phyloP scores from a whole-genome alignment of 2,329 filamentous ascomycete species.

The Drechslerella stenobrocha region DNA sequence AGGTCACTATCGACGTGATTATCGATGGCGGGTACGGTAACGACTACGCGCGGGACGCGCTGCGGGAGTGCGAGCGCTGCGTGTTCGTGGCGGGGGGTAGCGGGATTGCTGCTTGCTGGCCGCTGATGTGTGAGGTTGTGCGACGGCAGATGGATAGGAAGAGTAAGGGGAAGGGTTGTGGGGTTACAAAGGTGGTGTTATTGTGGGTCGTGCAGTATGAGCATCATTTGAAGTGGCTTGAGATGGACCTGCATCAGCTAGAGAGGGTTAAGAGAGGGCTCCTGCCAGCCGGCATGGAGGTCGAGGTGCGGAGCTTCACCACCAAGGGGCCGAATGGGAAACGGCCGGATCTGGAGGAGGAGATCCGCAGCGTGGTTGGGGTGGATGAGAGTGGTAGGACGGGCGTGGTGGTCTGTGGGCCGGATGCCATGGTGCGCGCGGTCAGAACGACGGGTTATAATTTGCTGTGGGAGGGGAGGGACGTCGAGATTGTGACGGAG shows the following conservation, averaged over 20 bases:
- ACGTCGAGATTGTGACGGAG: conserved; percentile 64
- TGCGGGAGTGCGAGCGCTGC: conserved; percentile 60
- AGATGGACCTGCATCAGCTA: conserved; percentile 60
- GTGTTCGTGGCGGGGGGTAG: conserved; percentile 67
- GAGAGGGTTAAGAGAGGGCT: conserved; percentile 50
- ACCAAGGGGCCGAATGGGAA: conserved; percentile 61
- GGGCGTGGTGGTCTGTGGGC: conserved; percentile 65
- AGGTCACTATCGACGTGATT: conserved; percentile 57
- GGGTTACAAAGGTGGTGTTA: conserved; percentile 58
- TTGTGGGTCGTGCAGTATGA: conserved; percentile 65
- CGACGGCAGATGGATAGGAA: conserved; percentile 49
- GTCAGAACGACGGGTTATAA: conserved; percentile 65
- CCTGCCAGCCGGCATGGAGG: conserved; percentile 55
- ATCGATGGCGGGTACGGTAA: conserved; percentile 70
- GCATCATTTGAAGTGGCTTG: conserved; percentile 63
- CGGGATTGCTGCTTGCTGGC: conserved; percentile 68
- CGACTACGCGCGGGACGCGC: conserved; percentile 61
- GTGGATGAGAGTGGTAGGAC: conserved; percentile 55
- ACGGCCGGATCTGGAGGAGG: conserved; percentile 60
- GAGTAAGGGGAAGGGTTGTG: conserved; percentile 48
- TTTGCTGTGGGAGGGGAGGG: conserved; percentile 59
- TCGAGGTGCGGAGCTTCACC: conserved; percentile 62
- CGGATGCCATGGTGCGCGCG: conserved; percentile 65
- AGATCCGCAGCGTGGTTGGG: conserved; percentile 55
- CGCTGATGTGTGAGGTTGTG: conserved; percentile 59